Evolutionary conservation across 139 green algal species (phyloP), one percentile per base, ranked within the genome.

Genomic region (Zygnema circumcarinatum): DNA sequence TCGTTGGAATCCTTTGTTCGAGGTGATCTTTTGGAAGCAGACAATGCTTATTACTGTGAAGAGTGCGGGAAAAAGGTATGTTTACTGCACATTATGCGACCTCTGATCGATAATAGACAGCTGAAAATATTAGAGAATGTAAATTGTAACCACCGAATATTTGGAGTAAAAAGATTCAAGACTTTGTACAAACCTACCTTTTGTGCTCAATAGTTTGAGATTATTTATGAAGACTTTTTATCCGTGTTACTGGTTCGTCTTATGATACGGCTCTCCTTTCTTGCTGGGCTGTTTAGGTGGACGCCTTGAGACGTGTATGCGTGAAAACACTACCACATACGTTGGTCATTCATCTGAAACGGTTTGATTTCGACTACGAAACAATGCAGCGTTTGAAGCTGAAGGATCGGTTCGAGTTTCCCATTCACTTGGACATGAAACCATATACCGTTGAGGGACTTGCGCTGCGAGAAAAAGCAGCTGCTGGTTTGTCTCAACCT

Each of bases 1-100:
- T 95, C 91, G 81, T 85, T 88, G 53, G 90, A 94, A 74, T 90
- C 92, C 1, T 96, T 95, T 82, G 92, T 96, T 31, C 83, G 93
- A 79, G 93, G 93, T 1, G 96, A 98, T 89, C 91, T 98, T 75
- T 95, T 98, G 92, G 95, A 98, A 89, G 96, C 95, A n/a, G 94
- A 98, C 87, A 98, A 98, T 88, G 94, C 95, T 36, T 98, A 97
- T 88, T 84, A 93, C 47, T 97, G 94, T 81, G 95, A 97, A 74
- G 86, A 96, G 76, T 89, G 96, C 41, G 92, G 92, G 1, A 87
- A 85, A 35, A 95, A 96, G 81, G 94, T 97, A 74, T 25, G n/a
- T n/a, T n/a, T n/a, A n/a, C n/a, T n/a, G n/a, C n/a, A n/a, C n/a
- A n/a, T 41, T 1, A 41, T 0, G 62, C 33, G 1, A 31, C 31